Percentiles rank a stretch among this genome's conserved stretches.
phyloP scores from a whole-genome alignment of 345 rosid species.

The Arabidopsis suecica region DNA sequence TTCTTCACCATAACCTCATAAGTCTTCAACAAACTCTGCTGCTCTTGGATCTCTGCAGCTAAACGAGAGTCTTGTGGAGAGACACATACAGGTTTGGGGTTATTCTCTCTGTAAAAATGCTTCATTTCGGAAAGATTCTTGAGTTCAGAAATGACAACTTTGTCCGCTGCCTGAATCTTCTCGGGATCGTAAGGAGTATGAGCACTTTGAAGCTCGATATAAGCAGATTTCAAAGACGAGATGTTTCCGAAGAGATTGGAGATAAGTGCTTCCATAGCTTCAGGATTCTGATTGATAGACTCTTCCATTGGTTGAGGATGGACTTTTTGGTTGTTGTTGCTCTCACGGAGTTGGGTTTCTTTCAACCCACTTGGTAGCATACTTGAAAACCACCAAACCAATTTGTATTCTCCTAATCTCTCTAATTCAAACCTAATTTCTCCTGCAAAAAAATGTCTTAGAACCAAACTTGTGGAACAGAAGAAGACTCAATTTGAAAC shows the following conservation, averaged over 20 bases:
- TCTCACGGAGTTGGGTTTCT: slow-evolving; percentile 78
- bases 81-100: slow-evolving; percentile 68
- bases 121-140: slow-evolving; percentile 81
- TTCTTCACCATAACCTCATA: slow-evolving; percentile 93
- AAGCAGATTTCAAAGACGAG: slow-evolving; percentile 80
- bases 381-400: slow-evolving; percentile 52
- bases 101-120: slow-evolving; percentile 76
- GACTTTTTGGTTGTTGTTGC: slow-evolving; percentile 66
- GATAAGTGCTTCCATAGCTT: slow-evolving; percentile 76
- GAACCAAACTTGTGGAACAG: slow-evolving; percentile 5
- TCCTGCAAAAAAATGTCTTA: slow-evolving; percentile 19
- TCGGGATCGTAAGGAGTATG: slow-evolving; percentile 90
- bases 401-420: slow-evolving; percentile 26
- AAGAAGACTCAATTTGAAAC: not conserved
- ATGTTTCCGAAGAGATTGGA: slow-evolving; percentile 73
- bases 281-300: slow-evolving; percentile 67
- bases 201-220: slow-evolving; percentile 81
- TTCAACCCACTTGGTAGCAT: slow-evolving; percentile 83
- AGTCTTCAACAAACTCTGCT: slow-evolving; percentile 80
- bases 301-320: slow-evolving; percentile 97
- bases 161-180: slow-evolving; percentile 85
- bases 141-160: slow-evolving; percentile 76
- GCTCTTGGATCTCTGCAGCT: slow-evolving; percentile 94
- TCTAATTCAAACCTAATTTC: slow-evolving; percentile 5
- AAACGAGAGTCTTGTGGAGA: slow-evolving; percentile 88